These are phyloP conservation scores for Gymnopilus dilepis DNA, from an alignment of 768 basidiomycete genomes.

Conservation along the genomic window DNA sequence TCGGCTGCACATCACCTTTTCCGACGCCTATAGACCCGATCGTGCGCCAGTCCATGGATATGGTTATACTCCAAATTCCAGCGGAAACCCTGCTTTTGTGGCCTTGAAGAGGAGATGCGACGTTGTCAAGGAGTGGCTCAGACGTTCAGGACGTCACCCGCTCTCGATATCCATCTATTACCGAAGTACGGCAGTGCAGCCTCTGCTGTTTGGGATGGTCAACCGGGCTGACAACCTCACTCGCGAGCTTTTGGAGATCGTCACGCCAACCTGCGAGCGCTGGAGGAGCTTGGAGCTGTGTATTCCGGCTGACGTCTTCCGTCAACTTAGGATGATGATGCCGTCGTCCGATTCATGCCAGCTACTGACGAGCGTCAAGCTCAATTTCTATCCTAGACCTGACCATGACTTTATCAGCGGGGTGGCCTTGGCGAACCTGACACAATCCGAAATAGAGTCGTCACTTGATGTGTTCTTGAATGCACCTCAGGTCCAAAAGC, in stretches of 20 bases:
- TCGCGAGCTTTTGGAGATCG: background rate
- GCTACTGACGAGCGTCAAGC: no score
- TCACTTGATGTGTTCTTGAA: no score
- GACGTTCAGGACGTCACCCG: background rate
- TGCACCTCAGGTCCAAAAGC: no score
- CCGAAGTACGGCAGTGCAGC: background rate
- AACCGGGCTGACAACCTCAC: background rate
- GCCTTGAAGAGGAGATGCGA: background rate
- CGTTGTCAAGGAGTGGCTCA: background rate
- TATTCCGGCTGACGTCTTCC: background rate
- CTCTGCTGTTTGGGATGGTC: background rate
- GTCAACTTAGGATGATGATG: background rate
- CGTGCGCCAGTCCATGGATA: no score
- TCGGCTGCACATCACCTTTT: conserved; percentile 1
- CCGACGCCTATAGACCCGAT: background rate
- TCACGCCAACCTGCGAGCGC: background rate
- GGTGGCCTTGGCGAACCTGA: no score
- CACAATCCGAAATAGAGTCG: no score
- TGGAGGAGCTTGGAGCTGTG: background rate
- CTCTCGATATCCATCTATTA: background rate
- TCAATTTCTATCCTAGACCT: no score
- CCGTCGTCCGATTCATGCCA: no score
- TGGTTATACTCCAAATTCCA: no score
- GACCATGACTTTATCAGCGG: no score
- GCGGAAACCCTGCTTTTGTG: no score